Percentiles rank a stretch among this genome's conserved stretches.
phyloP scores from a whole-genome alignment of 2,329 filamentous ascomycete species.

The Venturia carpophila region DNA sequence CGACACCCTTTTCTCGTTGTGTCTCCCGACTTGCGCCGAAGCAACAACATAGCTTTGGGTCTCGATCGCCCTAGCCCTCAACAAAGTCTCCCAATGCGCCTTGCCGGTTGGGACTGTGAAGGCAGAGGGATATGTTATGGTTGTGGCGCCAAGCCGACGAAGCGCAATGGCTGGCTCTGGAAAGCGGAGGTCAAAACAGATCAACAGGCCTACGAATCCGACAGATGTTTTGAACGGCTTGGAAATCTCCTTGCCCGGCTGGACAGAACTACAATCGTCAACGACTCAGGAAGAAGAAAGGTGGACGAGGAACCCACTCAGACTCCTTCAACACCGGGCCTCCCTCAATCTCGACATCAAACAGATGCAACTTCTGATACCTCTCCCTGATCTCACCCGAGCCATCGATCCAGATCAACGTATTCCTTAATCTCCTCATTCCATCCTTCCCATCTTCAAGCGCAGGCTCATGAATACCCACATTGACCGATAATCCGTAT shows the following conservation, averaged over 20 bases:
- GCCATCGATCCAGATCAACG: constrained; percentile 58
- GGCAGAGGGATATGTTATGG: constrained; percentile 80
- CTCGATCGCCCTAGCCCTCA: constrained; percentile 78
- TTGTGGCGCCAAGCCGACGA: constrained; percentile 58
- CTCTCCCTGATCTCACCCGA: constrained; percentile 50
- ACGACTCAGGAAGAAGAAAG: neutral
- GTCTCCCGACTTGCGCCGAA: constrained; percentile 65
- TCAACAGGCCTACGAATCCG: constrained; percentile 68
- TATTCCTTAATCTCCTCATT: constrained; percentile 52
- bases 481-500: constrained; percentile 64
- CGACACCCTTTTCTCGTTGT: constrained; percentile 67
- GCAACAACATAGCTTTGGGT: constrained; percentile 82
- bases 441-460: constrained; percentile 26
- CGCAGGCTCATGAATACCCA: constrained; percentile 76
- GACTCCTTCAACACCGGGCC: constrained; percentile 56
- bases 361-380: constrained; percentile 89
- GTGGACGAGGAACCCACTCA: constrained; percentile 30
- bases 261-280: constrained; percentile 41
- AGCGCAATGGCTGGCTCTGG: constrained; percentile 66
- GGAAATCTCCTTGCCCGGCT: constrained; percentile 56
- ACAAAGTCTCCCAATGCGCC: constrained; percentile 76
- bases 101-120: constrained; percentile 81
- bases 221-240: constrained; percentile 65
- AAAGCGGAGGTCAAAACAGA: constrained; percentile 89
- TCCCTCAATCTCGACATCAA: constrained; percentile 59